A percentile compares a stretch with the other conserved stretches of the same genome.
Conservation (phyloP, 2,329 filamentous ascomycete species). For the Phoma sp. region DNA sequence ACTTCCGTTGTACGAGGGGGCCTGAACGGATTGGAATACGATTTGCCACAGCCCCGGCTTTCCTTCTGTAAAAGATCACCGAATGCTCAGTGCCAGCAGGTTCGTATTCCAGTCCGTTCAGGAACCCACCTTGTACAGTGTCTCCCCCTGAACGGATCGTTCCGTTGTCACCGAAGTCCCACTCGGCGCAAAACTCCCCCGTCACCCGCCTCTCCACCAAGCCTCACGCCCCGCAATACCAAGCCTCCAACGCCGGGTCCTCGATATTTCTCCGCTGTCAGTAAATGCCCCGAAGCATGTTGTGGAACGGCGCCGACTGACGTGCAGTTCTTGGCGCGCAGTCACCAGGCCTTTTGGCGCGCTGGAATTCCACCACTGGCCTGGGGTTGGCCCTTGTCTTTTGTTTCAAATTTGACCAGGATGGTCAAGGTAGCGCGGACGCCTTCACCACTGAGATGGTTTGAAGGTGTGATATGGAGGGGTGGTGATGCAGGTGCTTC, state of each 20-base stretch:
- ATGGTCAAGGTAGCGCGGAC: background rate
- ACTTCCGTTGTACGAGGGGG: background rate
- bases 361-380: conserved; percentile 4
- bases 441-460: background rate
- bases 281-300: background rate
- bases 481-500: background rate
- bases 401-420: background rate
- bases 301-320: background rate
- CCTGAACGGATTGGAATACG: too few relatives aligned
- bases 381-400: background rate
- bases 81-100: too few relatives aligned
- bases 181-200: conserved; percentile 1
- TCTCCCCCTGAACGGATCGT: too few relatives aligned
- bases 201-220: background rate
- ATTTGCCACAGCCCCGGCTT: too few relatives aligned
- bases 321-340: background rate
- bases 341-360: background rate
- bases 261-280: conserved; percentile 10
- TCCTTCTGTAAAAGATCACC: too few relatives aligned
- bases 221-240: conserved; percentile 2
- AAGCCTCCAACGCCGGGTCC: conserved; percentile 1
- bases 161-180: background rate
- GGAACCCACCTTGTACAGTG: too few relatives aligned
- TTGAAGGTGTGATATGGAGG: background rate
- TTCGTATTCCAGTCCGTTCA: too few relatives aligned